These are phyloP conservation scores for Esteya vermicola DNA, from an alignment of 2,329 filamentous ascomycete genomes.

Conservation along the genomic window DNA sequence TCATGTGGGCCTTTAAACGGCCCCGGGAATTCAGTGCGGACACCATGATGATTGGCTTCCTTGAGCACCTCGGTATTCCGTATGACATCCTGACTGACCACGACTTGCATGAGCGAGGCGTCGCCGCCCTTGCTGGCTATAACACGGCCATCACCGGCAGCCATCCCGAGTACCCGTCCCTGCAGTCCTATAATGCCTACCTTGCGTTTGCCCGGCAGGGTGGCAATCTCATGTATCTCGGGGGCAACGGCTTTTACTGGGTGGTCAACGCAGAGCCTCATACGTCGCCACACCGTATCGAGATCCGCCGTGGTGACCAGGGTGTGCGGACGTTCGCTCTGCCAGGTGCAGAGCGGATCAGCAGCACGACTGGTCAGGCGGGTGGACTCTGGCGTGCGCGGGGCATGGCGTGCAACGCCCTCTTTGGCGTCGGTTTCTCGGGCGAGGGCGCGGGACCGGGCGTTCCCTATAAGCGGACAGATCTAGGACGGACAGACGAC, in stretches of 20 bases:
- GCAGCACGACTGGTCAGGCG: conserved; percentile 15
- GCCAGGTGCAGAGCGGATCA: conserved; percentile 16
- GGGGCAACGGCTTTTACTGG: conserved; percentile 24
- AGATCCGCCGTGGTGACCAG: conserved; percentile 19
- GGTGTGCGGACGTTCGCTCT: conserved; percentile 17
- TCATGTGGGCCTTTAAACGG: conserved; percentile 19
- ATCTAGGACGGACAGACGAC: conserved; percentile 1
- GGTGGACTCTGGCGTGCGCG: conserved; percentile 19
- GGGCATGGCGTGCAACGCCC: conserved; percentile 16
- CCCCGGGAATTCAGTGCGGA: conserved; percentile 22
- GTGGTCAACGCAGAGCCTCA: conserved; percentile 13
- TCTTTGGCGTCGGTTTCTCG: conserved; percentile 18
- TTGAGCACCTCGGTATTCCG: conserved; percentile 15
- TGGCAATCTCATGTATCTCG: conserved; percentile 22
- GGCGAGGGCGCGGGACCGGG: conserved; percentile 16
- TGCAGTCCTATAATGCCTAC: conserved; percentile 15
- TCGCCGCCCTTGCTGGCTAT: conserved; percentile 10
- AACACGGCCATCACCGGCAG: conserved; percentile 16
- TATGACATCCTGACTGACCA: conserved; percentile 24
- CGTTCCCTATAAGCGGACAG: conserved; percentile 11
- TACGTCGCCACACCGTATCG: conserved; percentile 15
- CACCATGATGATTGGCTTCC: conserved; percentile 18
- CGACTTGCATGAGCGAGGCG: conserved; percentile 16
- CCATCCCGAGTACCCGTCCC: conserved; percentile 20
- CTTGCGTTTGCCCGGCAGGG: conserved; percentile 15